Conservation (phyloP, 352 stramenopile genomes). For the Plasmopara viticola region DNA sequence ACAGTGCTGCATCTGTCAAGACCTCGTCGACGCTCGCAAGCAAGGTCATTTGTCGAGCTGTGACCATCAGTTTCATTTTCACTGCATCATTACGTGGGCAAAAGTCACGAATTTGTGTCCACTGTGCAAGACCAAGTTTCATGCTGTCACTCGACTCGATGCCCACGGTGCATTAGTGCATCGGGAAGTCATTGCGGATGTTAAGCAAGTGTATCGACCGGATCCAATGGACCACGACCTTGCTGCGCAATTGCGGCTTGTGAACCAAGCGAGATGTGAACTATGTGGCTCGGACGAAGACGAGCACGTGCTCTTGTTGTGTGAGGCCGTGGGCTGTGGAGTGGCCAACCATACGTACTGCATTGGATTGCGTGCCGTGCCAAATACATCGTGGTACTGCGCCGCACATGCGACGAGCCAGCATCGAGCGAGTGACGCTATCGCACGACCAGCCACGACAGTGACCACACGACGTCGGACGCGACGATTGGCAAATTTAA, state of each 20-base stretch:
- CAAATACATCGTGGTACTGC: slow-evolving; percentile 68
- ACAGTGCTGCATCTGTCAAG: slow-evolving; percentile 81
- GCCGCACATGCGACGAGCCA: slow-evolving; percentile 30
- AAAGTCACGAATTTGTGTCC: slow-evolving; percentile 82
- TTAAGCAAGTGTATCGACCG: slow-evolving; percentile 57
- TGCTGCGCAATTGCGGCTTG: slow-evolving; percentile 53
- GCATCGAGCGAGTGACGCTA: slow-evolving; percentile 47
- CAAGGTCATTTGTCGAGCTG: slow-evolving; percentile 57
- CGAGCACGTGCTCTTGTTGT: slow-evolving; percentile 77
- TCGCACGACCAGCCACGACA: slow-evolving; percentile 46
- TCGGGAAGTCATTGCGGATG: slow-evolving; percentile 33
- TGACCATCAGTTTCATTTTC: slow-evolving; percentile 80
- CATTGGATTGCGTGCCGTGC: slow-evolving; percentile 49
- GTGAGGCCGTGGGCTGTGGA: slow-evolving; percentile 57
- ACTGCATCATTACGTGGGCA: slow-evolving; percentile 77
- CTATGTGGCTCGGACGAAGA: slow-evolving; percentile 69
- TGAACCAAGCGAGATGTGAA: slow-evolving; percentile 67
- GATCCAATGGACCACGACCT: slow-evolving; percentile 62
- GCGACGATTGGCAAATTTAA: slow-evolving; percentile 58
- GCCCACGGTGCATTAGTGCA: slow-evolving; percentile 30
- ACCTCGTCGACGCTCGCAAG: slow-evolving; percentile 42
- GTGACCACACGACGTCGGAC: slow-evolving; percentile 57
- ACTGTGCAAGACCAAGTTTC: slow-evolving; percentile 74
- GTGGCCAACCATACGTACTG: slow-evolving; percentile 72
- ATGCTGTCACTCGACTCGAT: slow-evolving; percentile 39